These are phyloP conservation scores for Cyclocybe aegerita DNA, from an alignment of 768 basidiomycete species.

Conservation along the genomic window DNA sequence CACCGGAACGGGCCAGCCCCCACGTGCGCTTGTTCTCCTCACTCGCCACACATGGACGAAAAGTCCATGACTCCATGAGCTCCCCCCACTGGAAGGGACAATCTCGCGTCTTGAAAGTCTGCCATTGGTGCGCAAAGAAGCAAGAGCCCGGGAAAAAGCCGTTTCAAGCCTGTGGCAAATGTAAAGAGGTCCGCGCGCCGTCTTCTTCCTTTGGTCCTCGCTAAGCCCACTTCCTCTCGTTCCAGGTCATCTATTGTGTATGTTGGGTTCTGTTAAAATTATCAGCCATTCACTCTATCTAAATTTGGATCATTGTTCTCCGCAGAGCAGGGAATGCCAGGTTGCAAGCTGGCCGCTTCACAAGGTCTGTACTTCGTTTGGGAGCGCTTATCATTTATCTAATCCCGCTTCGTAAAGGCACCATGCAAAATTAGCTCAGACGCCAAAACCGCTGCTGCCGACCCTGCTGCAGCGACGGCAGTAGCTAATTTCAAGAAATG, in stretches of 20 bases:
- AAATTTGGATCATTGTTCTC: conserved; percentile 3
- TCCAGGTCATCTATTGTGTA: conserved; percentile 25
- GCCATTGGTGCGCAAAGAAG: conserved; percentile 29
- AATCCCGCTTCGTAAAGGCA: conserved; percentile 10
- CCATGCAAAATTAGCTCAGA: conserved; percentile 21
- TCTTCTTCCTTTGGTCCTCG: not conserved
- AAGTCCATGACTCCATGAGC: not conserved
- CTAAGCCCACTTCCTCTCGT: not conserved
- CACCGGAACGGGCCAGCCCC: too few relatives aligned
- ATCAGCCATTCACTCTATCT: conserved; percentile 4
- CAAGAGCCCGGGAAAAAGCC: conserved; percentile 19
- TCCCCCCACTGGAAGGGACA: conserved; percentile 23
- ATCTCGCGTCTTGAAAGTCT: conserved; percentile 25
- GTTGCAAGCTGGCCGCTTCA: conserved; percentile 25
- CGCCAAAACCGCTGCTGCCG: conserved; percentile 11
- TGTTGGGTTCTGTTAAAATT: conserved; percentile 8
- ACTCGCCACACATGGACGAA: not conserved
- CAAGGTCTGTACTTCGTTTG: conserved; percentile 13
- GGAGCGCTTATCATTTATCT: conserved; percentile 6
- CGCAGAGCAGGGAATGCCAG: conserved; percentile 25
- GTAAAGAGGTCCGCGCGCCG: conserved; percentile 23
- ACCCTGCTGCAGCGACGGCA: conserved; percentile 13
- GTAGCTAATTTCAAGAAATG: conserved; percentile 25
- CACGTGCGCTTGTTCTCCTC: not conserved
- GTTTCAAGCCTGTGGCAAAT: conserved; percentile 23